These are phyloP conservation scores for Amphirosellinia nigrospora DNA, from an alignment of 495 filamentous ascomycete genomes.

Conservation along the genomic window DNA sequence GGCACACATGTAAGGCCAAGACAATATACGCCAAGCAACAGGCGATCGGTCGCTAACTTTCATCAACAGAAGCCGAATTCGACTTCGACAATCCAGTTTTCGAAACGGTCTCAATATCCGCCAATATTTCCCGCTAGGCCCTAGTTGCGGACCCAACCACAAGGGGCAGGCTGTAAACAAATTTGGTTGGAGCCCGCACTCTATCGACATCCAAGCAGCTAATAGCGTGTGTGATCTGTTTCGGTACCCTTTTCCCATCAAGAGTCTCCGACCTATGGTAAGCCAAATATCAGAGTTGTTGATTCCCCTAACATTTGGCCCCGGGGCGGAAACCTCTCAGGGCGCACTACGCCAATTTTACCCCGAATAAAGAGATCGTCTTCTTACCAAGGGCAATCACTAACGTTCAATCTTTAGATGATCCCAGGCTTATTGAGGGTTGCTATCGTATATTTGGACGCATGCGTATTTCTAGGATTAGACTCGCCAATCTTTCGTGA, in stretches of 20 bases:
- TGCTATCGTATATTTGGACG: constrained; percentile 50
- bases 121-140: constrained; percentile 55
- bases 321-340: not conserved
- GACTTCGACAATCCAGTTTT: constrained; percentile 36
- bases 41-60: constrained; percentile 46
- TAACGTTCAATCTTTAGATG: constrained; percentile 49
- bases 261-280: constrained; percentile 63
- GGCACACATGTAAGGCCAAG: constrained; percentile 36
- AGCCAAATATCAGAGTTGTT: not conserved
- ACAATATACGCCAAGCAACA: constrained; percentile 46
- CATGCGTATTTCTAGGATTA: constrained; percentile 58
- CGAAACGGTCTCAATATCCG: constrained; percentile 62
- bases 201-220: constrained; percentile 62
- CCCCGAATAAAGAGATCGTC: not conserved
- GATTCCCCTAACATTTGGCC: not conserved
- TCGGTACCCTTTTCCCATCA: constrained; percentile 65
- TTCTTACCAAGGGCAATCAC: not conserved
- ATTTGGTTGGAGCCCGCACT: constrained; percentile 48
- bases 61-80: constrained; percentile 29
- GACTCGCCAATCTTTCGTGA: constrained; percentile 68
- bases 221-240: constrained; percentile 69
- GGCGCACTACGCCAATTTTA: not conserved
- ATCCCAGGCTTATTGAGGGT: constrained; percentile 67
- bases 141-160: constrained; percentile 43
- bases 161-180: constrained; percentile 48